Base-by-base conservation (phyloP, 306 rosid genomes). In the Luffa aegyptiaca region DNA sequence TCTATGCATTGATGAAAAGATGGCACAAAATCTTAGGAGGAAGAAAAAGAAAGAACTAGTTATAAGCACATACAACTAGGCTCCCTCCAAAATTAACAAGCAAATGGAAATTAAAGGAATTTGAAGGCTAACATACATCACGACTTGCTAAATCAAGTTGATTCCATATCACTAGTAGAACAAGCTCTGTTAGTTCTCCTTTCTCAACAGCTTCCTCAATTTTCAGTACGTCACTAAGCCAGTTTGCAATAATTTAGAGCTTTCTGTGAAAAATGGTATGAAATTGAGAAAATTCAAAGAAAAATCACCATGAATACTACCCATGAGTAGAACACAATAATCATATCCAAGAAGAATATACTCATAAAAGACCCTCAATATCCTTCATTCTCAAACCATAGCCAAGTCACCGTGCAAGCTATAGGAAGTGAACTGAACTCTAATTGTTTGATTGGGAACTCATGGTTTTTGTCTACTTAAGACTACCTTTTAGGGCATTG, bases 141-240 rank as follows among this genome's bases (percentile, higher is more conserved):
- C 88, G 96, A 6, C 93, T 91, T n/a, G 98, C 97, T 51, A 95
- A 94, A 84, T 95, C 97, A 79, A 91, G 97, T 76, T 93, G 98
- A 83, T 95, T 92, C 98, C 98, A 92, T 86, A 95, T 90, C 83
- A 91, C 93, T 90, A 95, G 81, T 72, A 95, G 88, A 81, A 95
- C 98, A 89, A 95, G 98, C 82, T 95, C 96, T 10, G 87, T 89
- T 76, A 95, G 92, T 81, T 92, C 97, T 76, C 97, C 98, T 84
- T 80, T 92, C 90, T 92, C 97, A 10, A 96, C 97, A 82, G 97
- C 97, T 84, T 90, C 95, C 85, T 90, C 98, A 81, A 95, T 92
- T 89, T 89, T 49, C 57, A 71, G 39, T 11, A 46, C 46, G 37
- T 63, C 39, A 16, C 42, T 11, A 69, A 69, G 75, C 55, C 37